These are phyloP conservation scores for Candida nanaspora DNA, from an alignment of 805 yeast genomes.

Conservation along the genomic window DNA sequence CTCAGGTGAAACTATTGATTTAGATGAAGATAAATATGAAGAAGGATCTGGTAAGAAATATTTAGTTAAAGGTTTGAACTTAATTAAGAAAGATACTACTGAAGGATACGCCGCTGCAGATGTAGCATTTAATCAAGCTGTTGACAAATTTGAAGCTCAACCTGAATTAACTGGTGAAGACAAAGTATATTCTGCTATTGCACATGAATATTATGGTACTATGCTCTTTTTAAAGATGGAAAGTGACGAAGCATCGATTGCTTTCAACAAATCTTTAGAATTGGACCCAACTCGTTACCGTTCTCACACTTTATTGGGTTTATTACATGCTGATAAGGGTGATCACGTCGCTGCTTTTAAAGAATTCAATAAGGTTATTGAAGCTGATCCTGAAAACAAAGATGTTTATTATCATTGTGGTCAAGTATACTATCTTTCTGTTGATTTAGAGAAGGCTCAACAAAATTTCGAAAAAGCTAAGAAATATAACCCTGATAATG, in stretches of 20 bases:
- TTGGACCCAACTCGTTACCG: conserved; percentile 65
- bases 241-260: conserved; percentile 53
- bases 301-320: conserved; percentile 75
- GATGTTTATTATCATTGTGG: conserved; percentile 93
- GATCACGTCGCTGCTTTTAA: conserved; percentile 49
- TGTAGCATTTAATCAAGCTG: conserved; percentile 52
- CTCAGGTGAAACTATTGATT: conserved; percentile 40
- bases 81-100: conserved; percentile 37
- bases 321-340: conserved; percentile 76
- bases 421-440: conserved; percentile 79
- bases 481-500: conserved; percentile 64
- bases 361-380: conserved; percentile 67
- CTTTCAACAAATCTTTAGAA: conserved; percentile 57
- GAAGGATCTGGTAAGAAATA: conserved; percentile 55
- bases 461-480: conserved; percentile 70
- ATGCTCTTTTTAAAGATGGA: conserved; percentile 78
- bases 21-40: conserved; percentile 39
- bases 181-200: conserved; percentile 48
- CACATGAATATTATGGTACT: conserved; percentile 78
- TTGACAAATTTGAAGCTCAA: conserved; percentile 27
- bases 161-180: conserved; percentile 30
- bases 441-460: conserved; percentile 67
- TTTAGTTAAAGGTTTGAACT: conserved; percentile 57
- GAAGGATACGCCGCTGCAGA: conserved; percentile 61
- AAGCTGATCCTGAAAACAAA: conserved; percentile 60